These are phyloP conservation scores for Debaryomyces prosopidis DNA, from an alignment of 805 yeast species.

Conservation along the genomic window DNA sequence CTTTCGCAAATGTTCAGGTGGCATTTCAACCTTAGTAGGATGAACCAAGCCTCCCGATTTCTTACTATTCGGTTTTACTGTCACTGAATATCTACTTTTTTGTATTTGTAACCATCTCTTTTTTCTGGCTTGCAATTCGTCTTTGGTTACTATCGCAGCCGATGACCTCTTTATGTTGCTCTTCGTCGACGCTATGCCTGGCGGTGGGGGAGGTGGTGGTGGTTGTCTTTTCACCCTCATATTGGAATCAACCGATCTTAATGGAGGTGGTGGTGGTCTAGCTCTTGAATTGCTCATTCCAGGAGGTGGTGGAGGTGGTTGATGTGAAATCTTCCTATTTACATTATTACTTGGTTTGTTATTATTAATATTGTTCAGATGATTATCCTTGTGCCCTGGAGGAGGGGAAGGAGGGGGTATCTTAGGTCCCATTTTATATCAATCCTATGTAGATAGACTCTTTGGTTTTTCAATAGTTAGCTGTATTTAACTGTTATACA, in stretches of 20 bases:
- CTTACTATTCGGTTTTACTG: constrained; percentile 13
- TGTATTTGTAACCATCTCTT: constrained; percentile 65
- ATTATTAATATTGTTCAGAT: not conserved
- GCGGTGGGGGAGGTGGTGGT: constrained; percentile 27
- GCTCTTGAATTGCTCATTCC: constrained; percentile 9
- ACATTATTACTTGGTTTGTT: not conserved
- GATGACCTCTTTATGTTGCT: not conserved
- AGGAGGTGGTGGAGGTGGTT: constrained; percentile 34
- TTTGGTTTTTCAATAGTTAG: too few species aligned
- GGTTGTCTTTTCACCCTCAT: constrained; percentile 21
- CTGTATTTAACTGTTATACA: too few species aligned
- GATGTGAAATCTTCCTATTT: constrained; percentile 4
- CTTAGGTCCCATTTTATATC: constrained; percentile 14
- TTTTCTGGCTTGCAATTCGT: constrained; percentile 31
- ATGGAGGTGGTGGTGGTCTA: constrained; percentile 23
- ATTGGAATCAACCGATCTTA: constrained; percentile 16
- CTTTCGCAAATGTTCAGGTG: constrained; percentile 89
- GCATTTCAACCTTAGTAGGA: constrained; percentile 76
- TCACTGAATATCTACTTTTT: constrained; percentile 47
- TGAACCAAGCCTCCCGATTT: constrained; percentile 50
- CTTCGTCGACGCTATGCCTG: not conserved
- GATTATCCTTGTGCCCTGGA: constrained; percentile 3
- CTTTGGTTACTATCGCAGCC: constrained; percentile 2
- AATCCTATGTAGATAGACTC: not conserved
- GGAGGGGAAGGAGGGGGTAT: constrained; percentile 34